These are phyloP conservation scores for Amphibolis antarctica DNA, from an alignment of 106 monocot genomes.

Conservation along the genomic window DNA sequence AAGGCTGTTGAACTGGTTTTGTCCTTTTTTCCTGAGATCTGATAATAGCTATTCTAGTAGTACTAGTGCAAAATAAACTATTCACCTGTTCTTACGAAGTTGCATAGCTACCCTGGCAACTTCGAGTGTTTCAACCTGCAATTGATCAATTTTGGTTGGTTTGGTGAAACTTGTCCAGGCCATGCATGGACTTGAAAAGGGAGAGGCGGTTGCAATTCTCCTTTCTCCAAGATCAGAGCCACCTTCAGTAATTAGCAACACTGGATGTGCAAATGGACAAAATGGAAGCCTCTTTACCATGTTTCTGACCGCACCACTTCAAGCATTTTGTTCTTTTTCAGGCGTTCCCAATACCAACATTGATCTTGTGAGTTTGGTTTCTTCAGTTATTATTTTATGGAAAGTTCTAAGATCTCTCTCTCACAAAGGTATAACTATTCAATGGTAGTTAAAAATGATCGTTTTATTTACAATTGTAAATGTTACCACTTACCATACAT, in stretches of 20 bases:
- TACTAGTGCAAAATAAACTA: no score
- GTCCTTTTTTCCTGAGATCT: no score
- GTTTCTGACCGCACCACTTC: conserved; percentile 81
- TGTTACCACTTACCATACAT: neutral
- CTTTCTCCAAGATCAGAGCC: conserved; percentile 51
- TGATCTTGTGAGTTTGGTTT: conserved; percentile 35
- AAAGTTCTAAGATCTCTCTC: no score
- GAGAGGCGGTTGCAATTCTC: conserved; percentile 56
- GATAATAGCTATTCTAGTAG: no score
- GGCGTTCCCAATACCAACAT: conserved; percentile 34
- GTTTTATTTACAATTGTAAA: no score
- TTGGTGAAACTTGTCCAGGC: conserved; percentile 28
- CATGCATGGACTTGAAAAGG: conserved; percentile 76
- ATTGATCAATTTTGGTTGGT: neutral
- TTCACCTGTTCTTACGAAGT: no score
- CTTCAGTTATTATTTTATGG: neutral
- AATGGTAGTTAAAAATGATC: no score
- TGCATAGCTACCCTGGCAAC: neutral
- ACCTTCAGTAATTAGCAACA: conserved; percentile 13
- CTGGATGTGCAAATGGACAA: conserved; percentile 30
- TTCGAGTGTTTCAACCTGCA: neutral
- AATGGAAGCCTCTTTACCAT: conserved; percentile 71
- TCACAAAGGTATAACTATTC: no score
- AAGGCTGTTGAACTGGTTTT: no score
- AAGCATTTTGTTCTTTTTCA: conserved; percentile 61